Conservation (phyloP, 495 filamentous ascomycete species). For the Parathielavia appendiculata region DNA sequence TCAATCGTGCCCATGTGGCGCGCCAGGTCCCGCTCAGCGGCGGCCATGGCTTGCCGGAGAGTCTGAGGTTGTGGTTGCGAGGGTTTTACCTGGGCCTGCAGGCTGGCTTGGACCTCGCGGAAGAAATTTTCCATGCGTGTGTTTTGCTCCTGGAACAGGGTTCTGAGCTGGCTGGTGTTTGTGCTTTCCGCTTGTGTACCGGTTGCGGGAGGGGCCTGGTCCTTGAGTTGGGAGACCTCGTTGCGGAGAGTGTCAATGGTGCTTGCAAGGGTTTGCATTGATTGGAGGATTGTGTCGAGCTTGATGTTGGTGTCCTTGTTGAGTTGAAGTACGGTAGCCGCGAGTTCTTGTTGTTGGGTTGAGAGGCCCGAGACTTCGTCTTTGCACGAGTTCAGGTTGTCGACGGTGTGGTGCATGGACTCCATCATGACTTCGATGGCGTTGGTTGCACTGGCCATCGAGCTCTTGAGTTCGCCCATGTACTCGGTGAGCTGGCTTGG, state of each 20-base stretch:
- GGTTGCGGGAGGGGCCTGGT: background rate
- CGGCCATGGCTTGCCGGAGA: constrained; percentile 22
- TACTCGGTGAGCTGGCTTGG: constrained; percentile 8
- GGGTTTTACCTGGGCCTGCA: constrained; percentile 11
- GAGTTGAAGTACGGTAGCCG: background rate
- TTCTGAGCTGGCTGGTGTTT: background rate
- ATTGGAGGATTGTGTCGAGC: constrained; percentile 5
- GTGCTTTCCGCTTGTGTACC: background rate
- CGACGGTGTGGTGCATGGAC: constrained; percentile 22
- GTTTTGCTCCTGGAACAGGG: constrained; percentile 9
- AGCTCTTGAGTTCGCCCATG: constrained; percentile 7
- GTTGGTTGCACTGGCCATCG: constrained; percentile 9
- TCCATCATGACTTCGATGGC: constrained; percentile 21
- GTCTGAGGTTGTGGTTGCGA: constrained; percentile 14
- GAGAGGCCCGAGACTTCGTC: constrained; percentile 9
- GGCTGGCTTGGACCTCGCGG: constrained; percentile 2
- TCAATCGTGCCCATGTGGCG: constrained; percentile 16
- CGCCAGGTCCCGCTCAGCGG: constrained; percentile 23
- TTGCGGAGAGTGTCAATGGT: constrained; percentile 2
- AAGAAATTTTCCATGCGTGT: constrained; percentile 3
- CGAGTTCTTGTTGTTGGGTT: constrained; percentile 1
- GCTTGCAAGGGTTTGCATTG: constrained; percentile 13
- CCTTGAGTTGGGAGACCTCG: constrained; percentile 20
- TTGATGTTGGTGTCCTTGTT: background rate
- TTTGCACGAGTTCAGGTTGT: constrained; percentile 6